Conservation (phyloP, 2,329 filamentous ascomycete genomes). For the Fragosphaeria purpurea region DNA sequence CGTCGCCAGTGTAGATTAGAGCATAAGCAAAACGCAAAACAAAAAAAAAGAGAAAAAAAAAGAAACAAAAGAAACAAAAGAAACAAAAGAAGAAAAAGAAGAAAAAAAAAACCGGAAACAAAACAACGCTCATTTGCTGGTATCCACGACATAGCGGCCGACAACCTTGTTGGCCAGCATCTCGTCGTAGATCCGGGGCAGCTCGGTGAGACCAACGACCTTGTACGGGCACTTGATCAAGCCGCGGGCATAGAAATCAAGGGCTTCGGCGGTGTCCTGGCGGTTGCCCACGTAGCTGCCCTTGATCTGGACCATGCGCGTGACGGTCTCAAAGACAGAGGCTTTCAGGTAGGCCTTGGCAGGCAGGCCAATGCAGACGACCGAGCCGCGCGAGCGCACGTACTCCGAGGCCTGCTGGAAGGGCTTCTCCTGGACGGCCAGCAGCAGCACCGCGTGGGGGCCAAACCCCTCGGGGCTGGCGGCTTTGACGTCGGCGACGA, state of each 20-base stretch:
- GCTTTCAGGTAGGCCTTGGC: conserved; percentile 69
- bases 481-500: conserved; percentile 76
- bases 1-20: too few relatives aligned
- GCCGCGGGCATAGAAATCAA: conserved; percentile 80
- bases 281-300: conserved; percentile 92
- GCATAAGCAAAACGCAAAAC: too few relatives aligned
- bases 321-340: conserved; percentile 80
- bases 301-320: conserved; percentile 85
- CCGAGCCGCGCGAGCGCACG: conserved; percentile 69
- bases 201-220: conserved; percentile 67
- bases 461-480: conserved; percentile 72
- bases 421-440: conserved; percentile 81
- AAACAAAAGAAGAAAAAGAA: too few relatives aligned
- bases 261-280: conserved; percentile 74
- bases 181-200: conserved; percentile 70
- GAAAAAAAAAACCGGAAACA: too few relatives aligned
- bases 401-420: conserved; percentile 93
- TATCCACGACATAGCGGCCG: conserved; percentile 74
- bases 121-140: conserved; percentile 30
- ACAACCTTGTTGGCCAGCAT: conserved; percentile 62
- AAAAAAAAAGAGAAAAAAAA: too few relatives aligned
- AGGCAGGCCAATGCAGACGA: conserved; percentile 85
- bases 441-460: conserved; percentile 76
- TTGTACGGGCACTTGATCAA: conserved; percentile 84
- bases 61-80: too few relatives aligned